These are phyloP conservation scores for Populus alba DNA, from an alignment of 345 rosid species.

Conservation along the genomic window DNA sequence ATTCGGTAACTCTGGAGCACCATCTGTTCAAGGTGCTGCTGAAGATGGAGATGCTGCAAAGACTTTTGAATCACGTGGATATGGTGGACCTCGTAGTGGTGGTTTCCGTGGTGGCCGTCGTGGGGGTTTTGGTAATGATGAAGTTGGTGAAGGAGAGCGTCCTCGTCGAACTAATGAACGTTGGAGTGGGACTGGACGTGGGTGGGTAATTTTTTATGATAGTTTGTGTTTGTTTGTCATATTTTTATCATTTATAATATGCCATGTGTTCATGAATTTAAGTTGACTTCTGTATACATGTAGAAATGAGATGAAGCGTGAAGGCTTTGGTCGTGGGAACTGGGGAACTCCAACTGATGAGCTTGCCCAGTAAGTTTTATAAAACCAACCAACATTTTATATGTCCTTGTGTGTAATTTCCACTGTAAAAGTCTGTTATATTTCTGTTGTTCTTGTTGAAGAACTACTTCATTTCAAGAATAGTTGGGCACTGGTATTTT, in stretches of 20 bases:
- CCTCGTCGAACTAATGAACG: slow-evolving; percentile 22
- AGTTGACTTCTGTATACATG: background rate
- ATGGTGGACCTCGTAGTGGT: slow-evolving; percentile 21
- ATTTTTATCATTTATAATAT: background rate
- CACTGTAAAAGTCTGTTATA: background rate
- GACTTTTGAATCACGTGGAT: slow-evolving; percentile 22
- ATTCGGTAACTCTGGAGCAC: slow-evolving; percentile 1
- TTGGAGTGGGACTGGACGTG: slow-evolving; percentile 31
- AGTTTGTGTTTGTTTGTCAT: background rate
- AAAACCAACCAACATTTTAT: background rate
- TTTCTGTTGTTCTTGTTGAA: background rate
- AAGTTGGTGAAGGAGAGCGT: slow-evolving; percentile 22
- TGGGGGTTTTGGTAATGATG: slow-evolving; percentile 17
- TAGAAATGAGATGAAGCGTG: slow-evolving; percentile 27
- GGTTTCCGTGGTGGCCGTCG: slow-evolving; percentile 25
- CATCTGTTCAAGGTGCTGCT: slow-evolving; percentile 7
- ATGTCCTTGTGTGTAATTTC: background rate
- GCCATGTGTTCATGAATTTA: background rate
- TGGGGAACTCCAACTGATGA: slow-evolving; percentile 31
- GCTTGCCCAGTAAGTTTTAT: slow-evolving; percentile 16
- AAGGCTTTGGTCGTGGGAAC: slow-evolving; percentile 26
- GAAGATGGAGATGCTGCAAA: slow-evolving; percentile 23
- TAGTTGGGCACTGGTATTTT: background rate
- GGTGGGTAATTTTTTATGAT: slow-evolving; percentile 10
- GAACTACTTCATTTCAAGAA: background rate